phyloP scores from a whole-genome alignment of 2,329 filamentous ascomycete genomes.

The Scedosporium dehoogii region DNA sequence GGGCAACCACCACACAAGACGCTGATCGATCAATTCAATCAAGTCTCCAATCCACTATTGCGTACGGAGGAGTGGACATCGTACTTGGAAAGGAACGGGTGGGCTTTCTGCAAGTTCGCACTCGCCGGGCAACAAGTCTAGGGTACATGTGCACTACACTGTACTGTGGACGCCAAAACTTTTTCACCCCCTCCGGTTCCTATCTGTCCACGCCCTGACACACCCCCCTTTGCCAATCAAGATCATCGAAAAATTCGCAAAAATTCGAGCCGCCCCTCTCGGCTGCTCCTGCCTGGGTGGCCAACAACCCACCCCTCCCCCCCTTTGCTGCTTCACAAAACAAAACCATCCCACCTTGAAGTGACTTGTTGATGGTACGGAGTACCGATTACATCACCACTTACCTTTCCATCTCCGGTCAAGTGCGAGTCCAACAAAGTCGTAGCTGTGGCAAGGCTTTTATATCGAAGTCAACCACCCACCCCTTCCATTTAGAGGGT shows the following conservation, averaged over 20 bases:
- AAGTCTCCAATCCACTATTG: background rate
- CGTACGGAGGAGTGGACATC: no score
- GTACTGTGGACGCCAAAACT: background rate
- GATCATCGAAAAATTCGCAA: background rate
- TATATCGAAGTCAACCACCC: background rate
- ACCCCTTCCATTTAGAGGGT: background rate
- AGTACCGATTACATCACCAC: slow-evolving; percentile 6
- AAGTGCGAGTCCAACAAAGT: background rate
- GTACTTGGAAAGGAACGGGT: background rate
- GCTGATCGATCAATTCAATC: background rate
- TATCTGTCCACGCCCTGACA: background rate
- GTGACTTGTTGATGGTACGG: slow-evolving; percentile 3
- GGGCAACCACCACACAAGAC: background rate
- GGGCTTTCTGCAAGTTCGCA: background rate
- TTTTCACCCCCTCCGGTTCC: background rate
- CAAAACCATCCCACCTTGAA: slow-evolving; percentile 4
- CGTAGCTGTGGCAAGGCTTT: slow-evolving; percentile 2
- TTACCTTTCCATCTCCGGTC: background rate
- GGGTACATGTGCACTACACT: background rate
- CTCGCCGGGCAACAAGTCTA: background rate
- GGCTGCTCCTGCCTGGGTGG: background rate
- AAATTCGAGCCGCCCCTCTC: background rate
- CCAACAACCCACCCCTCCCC: background rate
- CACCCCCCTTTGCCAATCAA: background rate
- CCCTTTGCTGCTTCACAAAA: background rate